Conservation (phyloP, 345 rosid species). For the Sapria himalayana region DNA sequence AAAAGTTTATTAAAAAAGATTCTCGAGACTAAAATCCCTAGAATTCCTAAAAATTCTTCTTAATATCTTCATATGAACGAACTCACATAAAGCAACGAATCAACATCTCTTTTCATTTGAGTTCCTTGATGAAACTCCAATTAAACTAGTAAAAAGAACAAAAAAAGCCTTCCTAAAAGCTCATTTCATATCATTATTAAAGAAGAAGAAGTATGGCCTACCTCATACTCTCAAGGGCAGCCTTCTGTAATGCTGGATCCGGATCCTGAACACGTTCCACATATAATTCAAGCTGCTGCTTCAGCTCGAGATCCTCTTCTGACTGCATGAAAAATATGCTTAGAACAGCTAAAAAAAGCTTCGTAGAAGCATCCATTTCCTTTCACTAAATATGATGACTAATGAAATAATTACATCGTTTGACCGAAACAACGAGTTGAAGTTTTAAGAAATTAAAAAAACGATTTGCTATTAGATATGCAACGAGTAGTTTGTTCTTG, state of each 20-base stretch:
- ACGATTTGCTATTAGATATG: not conserved
- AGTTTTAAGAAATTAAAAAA: not conserved
- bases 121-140: no score
- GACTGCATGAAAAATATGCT: constrained; percentile 23
- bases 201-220: constrained; percentile 10
- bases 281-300: constrained; percentile 83
- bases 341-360: not conserved
- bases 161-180: no score
- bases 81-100: not conserved
- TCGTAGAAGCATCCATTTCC: not conserved
- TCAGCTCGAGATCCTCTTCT: constrained; percentile 79
- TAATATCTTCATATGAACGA: not conserved
- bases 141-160: no score
- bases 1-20: no score
- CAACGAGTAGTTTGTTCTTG: not conserved
- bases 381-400: not conserved
- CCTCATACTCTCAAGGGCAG: constrained; percentile 95
- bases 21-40: no score
- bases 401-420: not conserved
- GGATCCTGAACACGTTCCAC: constrained; percentile 90
- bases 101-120: no score
- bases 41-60: not conserved
- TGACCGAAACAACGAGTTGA: not conserved
- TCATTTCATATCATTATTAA: no score
- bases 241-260: constrained; percentile 70